Evolutionary conservation across 2,329 filamentous ascomycete genomes (phyloP).

Genomic region (Biscogniauxia marginata): DNA sequence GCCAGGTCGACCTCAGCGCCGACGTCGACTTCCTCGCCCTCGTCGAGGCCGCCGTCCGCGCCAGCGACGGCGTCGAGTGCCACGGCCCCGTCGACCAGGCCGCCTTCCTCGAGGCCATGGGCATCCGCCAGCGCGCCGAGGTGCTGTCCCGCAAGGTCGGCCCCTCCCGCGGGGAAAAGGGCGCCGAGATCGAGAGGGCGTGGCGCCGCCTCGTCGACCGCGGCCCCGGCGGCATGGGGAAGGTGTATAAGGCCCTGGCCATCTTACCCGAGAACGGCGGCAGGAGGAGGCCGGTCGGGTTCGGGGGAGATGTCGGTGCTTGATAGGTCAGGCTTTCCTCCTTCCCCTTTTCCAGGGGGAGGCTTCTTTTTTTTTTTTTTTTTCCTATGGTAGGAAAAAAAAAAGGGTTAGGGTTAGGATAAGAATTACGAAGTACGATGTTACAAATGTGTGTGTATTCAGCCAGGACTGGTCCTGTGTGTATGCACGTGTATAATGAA

Average conservation of each 20-base stretch:
- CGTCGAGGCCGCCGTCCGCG: constrained; percentile 75
- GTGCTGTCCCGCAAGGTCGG: constrained; percentile 55
- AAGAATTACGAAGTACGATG: no score
- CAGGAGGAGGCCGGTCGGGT: constrained; percentile 78
- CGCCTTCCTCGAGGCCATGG: constrained; percentile 75
- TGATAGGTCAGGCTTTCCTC: background rate
- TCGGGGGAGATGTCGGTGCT: constrained; percentile 67
- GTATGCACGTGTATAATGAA: no score
- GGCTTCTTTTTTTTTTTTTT: background rate
- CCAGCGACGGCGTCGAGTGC: constrained; percentile 80
- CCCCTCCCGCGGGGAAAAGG: constrained; percentile 47
- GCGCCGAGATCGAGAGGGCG: constrained; percentile 64
- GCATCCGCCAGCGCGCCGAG: constrained; percentile 74
- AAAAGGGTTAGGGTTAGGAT: no score
- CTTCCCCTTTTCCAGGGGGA: background rate
- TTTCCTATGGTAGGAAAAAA: no score
- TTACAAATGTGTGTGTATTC: no score
- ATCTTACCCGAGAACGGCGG: constrained; percentile 80
- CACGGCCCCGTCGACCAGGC: constrained; percentile 90
- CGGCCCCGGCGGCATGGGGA: constrained; percentile 85
- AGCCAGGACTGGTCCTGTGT: no score
- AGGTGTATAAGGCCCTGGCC: constrained; percentile 88
- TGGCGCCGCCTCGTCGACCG: constrained; percentile 84
- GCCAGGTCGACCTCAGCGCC: constrained; percentile 82
- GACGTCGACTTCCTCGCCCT: constrained; percentile 92